These are phyloP conservation scores for Lentithecium fluviatile DNA, from an alignment of 495 filamentous ascomycete species.

Conservation along the genomic window DNA sequence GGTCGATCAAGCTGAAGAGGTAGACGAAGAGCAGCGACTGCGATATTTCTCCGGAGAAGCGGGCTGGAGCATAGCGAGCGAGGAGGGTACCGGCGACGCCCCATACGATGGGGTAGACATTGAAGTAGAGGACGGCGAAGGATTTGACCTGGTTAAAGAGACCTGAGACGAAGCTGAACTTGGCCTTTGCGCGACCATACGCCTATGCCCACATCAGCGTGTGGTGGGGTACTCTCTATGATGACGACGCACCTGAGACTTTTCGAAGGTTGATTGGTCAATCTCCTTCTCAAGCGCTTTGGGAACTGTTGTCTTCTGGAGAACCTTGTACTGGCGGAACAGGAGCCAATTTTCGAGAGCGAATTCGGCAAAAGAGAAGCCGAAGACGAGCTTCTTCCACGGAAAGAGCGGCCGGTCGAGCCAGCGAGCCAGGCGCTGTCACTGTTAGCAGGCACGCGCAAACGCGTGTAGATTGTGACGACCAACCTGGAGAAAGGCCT, in stretches of 20 bases:
- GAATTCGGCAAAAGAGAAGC: conserved; percentile 87
- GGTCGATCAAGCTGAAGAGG: conserved; percentile 76
- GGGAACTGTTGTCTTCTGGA: conserved; percentile 74
- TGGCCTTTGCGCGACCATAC: conserved; percentile 92
- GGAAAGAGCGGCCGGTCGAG: conserved; percentile 92
- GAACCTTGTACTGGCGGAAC: conserved; percentile 45
- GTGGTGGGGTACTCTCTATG: conserved; percentile 9
- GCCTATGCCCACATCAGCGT: conserved; percentile 51
- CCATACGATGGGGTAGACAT: conserved; percentile 91
- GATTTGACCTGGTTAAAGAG: conserved; percentile 86
- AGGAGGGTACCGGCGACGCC: conserved; percentile 71
- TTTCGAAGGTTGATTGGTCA: conserved; percentile 86
- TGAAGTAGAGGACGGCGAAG: conserved; percentile 80
- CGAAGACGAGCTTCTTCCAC: conserved; percentile 94
- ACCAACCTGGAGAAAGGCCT: conserved; percentile 39
- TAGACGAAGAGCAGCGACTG: conserved; percentile 93
- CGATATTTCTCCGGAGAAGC: conserved; percentile 87
- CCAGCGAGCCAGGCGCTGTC: conserved; percentile 76
- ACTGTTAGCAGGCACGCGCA: conserved; percentile 2
- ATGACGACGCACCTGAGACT: conserved; percentile 67
- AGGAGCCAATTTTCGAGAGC: conserved; percentile 58
- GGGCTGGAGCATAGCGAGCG: conserved; percentile 66
- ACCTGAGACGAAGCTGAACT: conserved; percentile 74
- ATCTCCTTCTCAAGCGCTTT: conserved; percentile 83
- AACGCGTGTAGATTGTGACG: not conserved